Base-by-base conservation (phyloP, 2,329 filamentous ascomycete genomes). In the Meredithiella fracta region DNA sequence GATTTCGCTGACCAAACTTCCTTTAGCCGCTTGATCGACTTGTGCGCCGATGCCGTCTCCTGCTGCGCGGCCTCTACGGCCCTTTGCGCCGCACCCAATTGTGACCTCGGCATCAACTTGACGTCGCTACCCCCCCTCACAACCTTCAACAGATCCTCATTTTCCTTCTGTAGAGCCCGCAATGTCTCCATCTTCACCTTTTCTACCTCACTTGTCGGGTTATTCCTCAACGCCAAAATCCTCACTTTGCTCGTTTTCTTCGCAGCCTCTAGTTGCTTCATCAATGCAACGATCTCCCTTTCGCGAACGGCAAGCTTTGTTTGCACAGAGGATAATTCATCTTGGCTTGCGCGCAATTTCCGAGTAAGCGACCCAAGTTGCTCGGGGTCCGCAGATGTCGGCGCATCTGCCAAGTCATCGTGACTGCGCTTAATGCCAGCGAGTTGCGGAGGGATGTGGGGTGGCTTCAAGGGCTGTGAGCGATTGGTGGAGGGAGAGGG, bases 1-100 rank as follows among this genome's bases (percentile, higher is more conserved):
- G 86, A 89, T 67, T 97, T 98, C 62, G 85, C 79, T 0, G 80
- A 80, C 85, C 88, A 98, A 57, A 97, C 92, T 65, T 96, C 86
- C 63, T 94, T 94, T 11, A 97, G 80, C 1, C 92, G 85, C 22
- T 81, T 76, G 60, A 86, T 85, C 50, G 86, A 83, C 69, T 96
- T 98, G 61, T 92, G 85, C 40, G 83, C 80, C 1, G 85, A 83
- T 0, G 78, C 77, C 14, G 80, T 81, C 62, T 86, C 81, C 58
- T 80, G 71, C 63, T 80, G 80, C 22, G 82, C 81, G 9, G 86
- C 85, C 31, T 79, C 74, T 42, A 96, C 77, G 62, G 92, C 84
- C 54, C 87, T 78, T 59, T 85, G 82, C 44, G 85, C 78, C 17
- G 85, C 82, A 40, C 84, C 80, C 15, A 97, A 78, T 1, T 86